Percentiles rank a stretch among this genome's conserved stretches.
Conservation (phyloP, 192 early-diverging fungal genomes). For the Coemansia sp. region DNA sequence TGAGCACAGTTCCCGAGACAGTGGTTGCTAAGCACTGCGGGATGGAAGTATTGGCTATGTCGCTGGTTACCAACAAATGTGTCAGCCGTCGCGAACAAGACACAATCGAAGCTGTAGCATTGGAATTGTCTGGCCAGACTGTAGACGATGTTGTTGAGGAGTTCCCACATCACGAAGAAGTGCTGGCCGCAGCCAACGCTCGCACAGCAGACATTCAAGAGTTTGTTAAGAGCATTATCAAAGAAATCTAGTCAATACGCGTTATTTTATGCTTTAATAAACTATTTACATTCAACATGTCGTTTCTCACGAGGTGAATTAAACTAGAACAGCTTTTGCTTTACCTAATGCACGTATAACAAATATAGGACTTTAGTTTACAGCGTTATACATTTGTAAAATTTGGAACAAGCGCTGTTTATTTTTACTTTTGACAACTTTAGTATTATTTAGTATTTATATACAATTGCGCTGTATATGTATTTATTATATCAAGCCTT, state of each 20-base stretch:
- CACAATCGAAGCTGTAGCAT: conserved; percentile 33
- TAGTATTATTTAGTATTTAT: too few species aligned
- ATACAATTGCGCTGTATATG: too few species aligned
- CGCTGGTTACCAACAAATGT: conserved; percentile 80
- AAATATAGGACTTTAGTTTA: too few species aligned
- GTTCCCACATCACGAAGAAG: conserved; percentile 50
- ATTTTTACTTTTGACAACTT: too few species aligned
- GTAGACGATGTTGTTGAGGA: conserved; percentile 21
- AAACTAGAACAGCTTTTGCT: too few species aligned
- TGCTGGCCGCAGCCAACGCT: conserved; percentile 36
- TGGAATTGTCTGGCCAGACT: conserved; percentile 36
- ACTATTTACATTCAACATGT: too few species aligned
- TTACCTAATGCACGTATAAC: too few species aligned
- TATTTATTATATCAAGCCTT: too few species aligned
- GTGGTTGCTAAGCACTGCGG: conserved; percentile 84
- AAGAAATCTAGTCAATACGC: conserved; percentile 12
- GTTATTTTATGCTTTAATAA: too few species aligned
- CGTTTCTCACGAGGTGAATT: too few species aligned
- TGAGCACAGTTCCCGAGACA: conserved; percentile 91
- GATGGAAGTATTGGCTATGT: conserved; percentile 78
- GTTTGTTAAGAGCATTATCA: conserved; percentile 37
- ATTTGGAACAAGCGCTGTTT: too few species aligned
- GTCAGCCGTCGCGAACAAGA: conserved; percentile 42
- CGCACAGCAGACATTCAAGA: conserved; percentile 46
- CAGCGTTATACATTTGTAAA: too few species aligned